phyloP scores from a whole-genome alignment of 345 rosid genomes.

The Gossypium thurberi region DNA sequence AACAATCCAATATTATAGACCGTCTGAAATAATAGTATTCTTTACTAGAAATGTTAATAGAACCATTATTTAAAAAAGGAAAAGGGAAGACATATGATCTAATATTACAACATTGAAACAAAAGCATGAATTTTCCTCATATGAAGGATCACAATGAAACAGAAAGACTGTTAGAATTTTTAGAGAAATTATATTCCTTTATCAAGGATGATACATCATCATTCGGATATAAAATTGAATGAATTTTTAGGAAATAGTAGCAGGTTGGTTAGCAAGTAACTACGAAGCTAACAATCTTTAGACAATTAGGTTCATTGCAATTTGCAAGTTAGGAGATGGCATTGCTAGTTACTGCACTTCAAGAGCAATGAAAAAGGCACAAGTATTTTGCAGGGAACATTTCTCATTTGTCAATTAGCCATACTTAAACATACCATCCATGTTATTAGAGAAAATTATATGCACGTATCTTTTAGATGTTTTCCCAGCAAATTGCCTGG shows the following conservation, averaged over 20 bases:
- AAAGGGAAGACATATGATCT: neutral
- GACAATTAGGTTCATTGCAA: neutral
- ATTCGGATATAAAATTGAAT: neutral
- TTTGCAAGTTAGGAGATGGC: neutral
- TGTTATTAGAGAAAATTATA: neutral
- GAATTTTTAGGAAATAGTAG: neutral
- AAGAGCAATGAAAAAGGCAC: neutral
- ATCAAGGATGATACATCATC: neutral
- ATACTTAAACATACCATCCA: neutral
- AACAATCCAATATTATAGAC: neutral
- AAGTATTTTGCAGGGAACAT: neutral
- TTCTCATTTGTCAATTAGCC: neutral
- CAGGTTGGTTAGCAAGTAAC: neutral
- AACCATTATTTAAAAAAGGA: neutral
- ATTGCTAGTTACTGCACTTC: neutral
- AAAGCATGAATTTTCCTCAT: neutral
- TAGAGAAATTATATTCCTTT: neutral
- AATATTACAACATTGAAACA: neutral
- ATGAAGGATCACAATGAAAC: neutral
- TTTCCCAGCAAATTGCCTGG: neutral
- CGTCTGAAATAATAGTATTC: neutral
- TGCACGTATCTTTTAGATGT: neutral
- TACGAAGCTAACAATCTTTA: neutral
- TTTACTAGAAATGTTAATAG: neutral
- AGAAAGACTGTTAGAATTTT: neutral